Conservation (phyloP, 345 rosid species). For the Eucalyptus curtisii region DNA sequence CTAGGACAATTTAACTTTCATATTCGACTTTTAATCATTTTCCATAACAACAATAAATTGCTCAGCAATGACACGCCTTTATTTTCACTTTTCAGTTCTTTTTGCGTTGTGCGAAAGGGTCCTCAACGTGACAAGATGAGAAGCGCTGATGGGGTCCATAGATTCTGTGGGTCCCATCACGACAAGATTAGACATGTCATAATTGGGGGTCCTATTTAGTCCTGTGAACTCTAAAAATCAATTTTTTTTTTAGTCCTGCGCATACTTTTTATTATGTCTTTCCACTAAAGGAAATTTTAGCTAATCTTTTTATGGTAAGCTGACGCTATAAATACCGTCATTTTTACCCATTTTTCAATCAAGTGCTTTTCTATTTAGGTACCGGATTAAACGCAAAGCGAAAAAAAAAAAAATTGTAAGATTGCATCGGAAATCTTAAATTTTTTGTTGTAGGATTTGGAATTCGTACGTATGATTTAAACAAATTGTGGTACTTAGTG, state of each 20-base stretch:
- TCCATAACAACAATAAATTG: neutral
- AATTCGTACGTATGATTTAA: neutral
- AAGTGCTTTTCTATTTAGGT: neutral
- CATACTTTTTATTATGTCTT: neutral
- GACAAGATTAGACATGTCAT: neutral
- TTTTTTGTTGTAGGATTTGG: neutral
- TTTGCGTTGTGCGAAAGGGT: neutral
- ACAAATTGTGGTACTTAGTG: neutral
- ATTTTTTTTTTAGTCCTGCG: neutral
- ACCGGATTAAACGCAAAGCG: neutral
- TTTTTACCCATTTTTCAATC: neutral
- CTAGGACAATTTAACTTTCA: neutral
- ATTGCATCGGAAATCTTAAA: neutral
- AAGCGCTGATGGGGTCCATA: neutral
- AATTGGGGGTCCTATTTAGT: neutral
- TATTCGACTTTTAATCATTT: neutral
- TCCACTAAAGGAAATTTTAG: neutral
- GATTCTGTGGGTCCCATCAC: constrained; percentile 15
- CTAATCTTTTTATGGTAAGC: neutral
- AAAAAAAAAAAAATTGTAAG: neutral
- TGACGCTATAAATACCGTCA: neutral
- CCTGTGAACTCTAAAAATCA: neutral
- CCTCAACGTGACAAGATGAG: neutral
- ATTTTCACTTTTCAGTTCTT: neutral
- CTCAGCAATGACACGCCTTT: neutral